These are phyloP conservation scores for Paspalum vaginatum DNA, from an alignment of 176 grass and related monocot species.

Conservation along the genomic window DNA sequence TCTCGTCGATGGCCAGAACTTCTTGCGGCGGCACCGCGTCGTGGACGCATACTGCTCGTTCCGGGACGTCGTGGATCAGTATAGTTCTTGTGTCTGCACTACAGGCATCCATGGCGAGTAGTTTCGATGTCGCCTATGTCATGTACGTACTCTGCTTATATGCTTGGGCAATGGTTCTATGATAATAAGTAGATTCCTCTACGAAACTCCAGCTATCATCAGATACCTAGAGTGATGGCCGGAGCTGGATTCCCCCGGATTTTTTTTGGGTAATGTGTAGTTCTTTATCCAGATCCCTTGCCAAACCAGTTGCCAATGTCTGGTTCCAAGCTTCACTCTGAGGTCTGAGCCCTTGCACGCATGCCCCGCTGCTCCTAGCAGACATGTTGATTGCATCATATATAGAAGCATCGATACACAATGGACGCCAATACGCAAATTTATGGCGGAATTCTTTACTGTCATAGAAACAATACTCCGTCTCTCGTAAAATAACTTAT, in stretches of 20 bases:
- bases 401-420: too few species aligned
- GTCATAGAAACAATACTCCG: too few species aligned
- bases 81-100: not conserved
- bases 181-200: not conserved
- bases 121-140: not conserved
- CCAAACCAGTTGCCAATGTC: not conserved
- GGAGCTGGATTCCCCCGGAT: not conserved
- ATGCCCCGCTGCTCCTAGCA: not conserved
- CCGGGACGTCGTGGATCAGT: not conserved
- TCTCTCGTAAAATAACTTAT: too few species aligned
- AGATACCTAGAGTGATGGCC: not conserved
- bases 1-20: not conserved
- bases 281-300: not conserved
- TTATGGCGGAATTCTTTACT: too few species aligned
- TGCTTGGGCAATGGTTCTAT: too few species aligned
- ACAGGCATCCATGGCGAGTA: not conserved
- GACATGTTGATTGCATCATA: too few species aligned
- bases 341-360: not conserved
- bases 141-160: too few species aligned
- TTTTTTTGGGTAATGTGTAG: not conserved
- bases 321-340: not conserved
- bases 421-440: too few species aligned
- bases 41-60: not conserved
- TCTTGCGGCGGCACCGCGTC: not conserved
- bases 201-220: not conserved